Conservation (phyloP, 2,329 filamentous ascomycete genomes). For the Aureobasidium sp. region DNA sequence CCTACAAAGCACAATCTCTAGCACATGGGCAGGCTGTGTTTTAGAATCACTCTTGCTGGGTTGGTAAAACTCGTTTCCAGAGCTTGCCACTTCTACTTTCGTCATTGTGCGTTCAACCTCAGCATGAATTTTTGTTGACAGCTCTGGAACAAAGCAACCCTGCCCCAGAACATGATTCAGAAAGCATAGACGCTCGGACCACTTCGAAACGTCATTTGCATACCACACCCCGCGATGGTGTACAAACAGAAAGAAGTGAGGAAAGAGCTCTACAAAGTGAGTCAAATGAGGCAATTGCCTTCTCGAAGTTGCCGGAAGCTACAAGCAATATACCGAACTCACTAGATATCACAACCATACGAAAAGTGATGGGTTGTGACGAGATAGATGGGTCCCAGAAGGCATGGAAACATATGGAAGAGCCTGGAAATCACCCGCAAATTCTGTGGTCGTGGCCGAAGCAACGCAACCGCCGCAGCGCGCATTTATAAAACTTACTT, state of each 20-base stretch:
- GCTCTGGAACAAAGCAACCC: constrained; percentile 6
- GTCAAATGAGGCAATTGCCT: not conserved
- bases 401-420: constrained; percentile 4
- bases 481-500: constrained; percentile 11
- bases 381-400: not conserved
- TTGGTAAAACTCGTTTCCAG: not conserved
- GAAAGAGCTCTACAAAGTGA: not conserved
- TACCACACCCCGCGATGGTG: not conserved
- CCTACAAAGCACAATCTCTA: too few species aligned
- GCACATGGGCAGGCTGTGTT: too few species aligned
- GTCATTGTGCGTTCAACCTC: constrained; percentile 2
- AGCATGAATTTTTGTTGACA: not conserved
- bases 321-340: not conserved
- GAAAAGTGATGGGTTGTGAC: not conserved
- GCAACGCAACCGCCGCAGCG: constrained; percentile 8
- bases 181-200: constrained; percentile 2
- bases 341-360: not conserved
- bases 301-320: not conserved
- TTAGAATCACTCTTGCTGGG: not conserved
- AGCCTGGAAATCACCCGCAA: constrained; percentile 2
- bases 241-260: not conserved
- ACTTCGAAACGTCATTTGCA: not conserved
- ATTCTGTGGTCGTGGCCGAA: constrained; percentile 8
- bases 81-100: not conserved
- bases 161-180: not conserved